Evolutionary conservation across 2,329 filamentous ascomycete genomes (phyloP).

Genomic region (Exophiala sideris): DNA sequence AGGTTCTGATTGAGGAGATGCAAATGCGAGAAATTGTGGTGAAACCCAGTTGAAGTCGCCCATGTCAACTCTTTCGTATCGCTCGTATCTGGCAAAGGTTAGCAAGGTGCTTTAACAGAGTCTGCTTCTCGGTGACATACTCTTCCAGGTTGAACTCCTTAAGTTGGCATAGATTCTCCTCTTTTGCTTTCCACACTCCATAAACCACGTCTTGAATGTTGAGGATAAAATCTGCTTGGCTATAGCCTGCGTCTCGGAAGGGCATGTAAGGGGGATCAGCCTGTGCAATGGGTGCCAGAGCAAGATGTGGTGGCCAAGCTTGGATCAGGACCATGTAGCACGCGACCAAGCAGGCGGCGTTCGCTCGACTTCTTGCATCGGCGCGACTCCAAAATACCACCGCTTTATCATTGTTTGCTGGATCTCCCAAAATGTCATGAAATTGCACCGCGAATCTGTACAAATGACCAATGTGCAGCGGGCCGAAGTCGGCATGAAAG

Average conservation of each 20-base stretch:
- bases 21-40: conserved; percentile 91
- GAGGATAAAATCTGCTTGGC: conserved; percentile 92
- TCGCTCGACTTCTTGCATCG: conserved; percentile 82
- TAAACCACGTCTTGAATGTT: conserved; percentile 98
- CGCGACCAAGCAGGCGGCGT: conserved; percentile 89
- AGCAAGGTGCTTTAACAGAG: not conserved
- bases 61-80: conserved; percentile 91
- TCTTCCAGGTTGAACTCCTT: conserved; percentile 95
- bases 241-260: conserved; percentile 96
- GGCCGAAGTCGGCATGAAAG: conserved; percentile 97
- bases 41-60: conserved; percentile 99
- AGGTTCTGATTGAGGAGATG: conserved; percentile 83
- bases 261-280: conserved; percentile 98
- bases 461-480: conserved; percentile 92
- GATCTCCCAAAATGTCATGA: conserved; percentile 88
- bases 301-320: conserved; percentile 93
- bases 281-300: conserved; percentile 91
- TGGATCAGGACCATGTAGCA: conserved; percentile 99
- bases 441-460: conserved; percentile 96
- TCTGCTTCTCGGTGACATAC: conserved; percentile 41
- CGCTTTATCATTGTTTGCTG: conserved; percentile 81
- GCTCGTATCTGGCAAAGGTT: conserved; percentile 65
- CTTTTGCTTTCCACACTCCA: conserved; percentile 97
- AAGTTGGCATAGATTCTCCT: conserved; percentile 84
- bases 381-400: conserved; percentile 96